Conservation (phyloP, 345 rosid genomes). For the Cardiospermum halicacabum region DNA sequence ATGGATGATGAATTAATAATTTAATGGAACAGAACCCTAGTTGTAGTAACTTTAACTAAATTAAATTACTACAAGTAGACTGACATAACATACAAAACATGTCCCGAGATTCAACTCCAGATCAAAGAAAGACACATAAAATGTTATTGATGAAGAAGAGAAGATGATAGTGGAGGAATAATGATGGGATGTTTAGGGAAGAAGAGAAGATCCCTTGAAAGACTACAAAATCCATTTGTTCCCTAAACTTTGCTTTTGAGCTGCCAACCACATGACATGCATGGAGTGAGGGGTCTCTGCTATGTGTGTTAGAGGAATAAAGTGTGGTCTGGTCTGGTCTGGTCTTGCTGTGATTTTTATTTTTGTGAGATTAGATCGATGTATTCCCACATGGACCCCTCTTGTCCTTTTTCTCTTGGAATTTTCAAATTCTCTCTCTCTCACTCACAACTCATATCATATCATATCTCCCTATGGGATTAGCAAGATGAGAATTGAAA, state of each 20-base stretch:
- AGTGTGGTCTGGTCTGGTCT: too few relatives aligned
- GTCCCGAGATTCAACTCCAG: background rate
- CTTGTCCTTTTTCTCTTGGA: slow-evolving; percentile 74
- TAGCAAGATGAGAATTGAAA: too few relatives aligned
- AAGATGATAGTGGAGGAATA: slow-evolving; percentile 32
- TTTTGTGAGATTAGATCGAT: slow-evolving; percentile 26
- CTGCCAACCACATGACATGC: slow-evolving; percentile 59
- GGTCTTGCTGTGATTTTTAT: slow-evolving; percentile 23
- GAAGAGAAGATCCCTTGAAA: slow-evolving; percentile 76
- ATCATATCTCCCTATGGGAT: too few relatives aligned
- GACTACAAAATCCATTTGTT: slow-evolving; percentile 76
- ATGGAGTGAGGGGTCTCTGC: background rate
- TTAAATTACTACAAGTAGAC: background rate
- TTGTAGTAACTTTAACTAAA: background rate
- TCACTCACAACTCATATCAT: too few relatives aligned
- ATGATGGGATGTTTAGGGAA: slow-evolving; percentile 38
- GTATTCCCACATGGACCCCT: slow-evolving; percentile 54
- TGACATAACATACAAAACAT: slow-evolving; percentile 1
- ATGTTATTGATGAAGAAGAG: background rate
- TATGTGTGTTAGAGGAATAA: too few relatives aligned
- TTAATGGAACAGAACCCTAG: slow-evolving; percentile 9
- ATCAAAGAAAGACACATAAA: slow-evolving; percentile 10
- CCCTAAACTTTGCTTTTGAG: slow-evolving; percentile 45
- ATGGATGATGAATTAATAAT: background rate
- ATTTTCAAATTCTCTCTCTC: slow-evolving; percentile 43